A percentile compares a stretch with the other conserved stretches of the same genome.
phyloP scores from a whole-genome alignment of 192 early-diverging fungal genomes.

The Spizellomyces punctatus region DNA sequence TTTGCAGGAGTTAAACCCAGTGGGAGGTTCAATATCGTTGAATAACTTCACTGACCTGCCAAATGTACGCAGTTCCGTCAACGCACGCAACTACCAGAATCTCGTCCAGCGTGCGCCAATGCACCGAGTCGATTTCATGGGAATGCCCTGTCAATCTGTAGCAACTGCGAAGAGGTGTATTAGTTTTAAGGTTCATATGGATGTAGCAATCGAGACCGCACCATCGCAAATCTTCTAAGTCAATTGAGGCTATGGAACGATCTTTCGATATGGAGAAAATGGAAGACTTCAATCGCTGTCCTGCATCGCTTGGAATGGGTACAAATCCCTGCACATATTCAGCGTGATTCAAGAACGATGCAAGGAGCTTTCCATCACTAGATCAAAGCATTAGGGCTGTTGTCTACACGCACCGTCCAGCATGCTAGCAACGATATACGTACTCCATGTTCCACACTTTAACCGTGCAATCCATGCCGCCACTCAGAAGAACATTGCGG shows the following conservation, averaged over 20 bases:
- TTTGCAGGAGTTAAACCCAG: too few species aligned
- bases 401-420: not conserved
- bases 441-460: conserved; percentile 79
- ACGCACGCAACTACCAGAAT: conserved; percentile 63
- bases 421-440: conserved; percentile 14
- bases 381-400: not conserved
- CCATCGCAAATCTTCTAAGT: conserved; percentile 75
- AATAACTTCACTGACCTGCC: conserved; percentile 65
- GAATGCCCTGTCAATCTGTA: conserved; percentile 68
- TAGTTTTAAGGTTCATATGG: not conserved
- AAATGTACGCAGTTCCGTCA: conserved; percentile 69
- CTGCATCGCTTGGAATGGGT: conserved; percentile 30
- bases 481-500: conserved; percentile 62
- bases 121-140: conserved; percentile 53
- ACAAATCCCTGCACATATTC: conserved; percentile 22
- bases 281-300: conserved; percentile 36
- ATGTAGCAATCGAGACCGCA: conserved; percentile 24
- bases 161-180: conserved; percentile 10
- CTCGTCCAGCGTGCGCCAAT: conserved; percentile 72
- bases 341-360: conserved; percentile 55
- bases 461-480: conserved; percentile 66
- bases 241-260: conserved; percentile 70
- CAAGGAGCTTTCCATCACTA: conserved; percentile 56
- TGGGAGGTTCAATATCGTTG: too few species aligned
- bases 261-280: conserved; percentile 71